A percentile compares a stretch with the other conserved stretches of the same genome.
Evolutionary conservation across 129 eudicot genomes (phyloP).

Genomic region (Escallonia rubra): DNA sequence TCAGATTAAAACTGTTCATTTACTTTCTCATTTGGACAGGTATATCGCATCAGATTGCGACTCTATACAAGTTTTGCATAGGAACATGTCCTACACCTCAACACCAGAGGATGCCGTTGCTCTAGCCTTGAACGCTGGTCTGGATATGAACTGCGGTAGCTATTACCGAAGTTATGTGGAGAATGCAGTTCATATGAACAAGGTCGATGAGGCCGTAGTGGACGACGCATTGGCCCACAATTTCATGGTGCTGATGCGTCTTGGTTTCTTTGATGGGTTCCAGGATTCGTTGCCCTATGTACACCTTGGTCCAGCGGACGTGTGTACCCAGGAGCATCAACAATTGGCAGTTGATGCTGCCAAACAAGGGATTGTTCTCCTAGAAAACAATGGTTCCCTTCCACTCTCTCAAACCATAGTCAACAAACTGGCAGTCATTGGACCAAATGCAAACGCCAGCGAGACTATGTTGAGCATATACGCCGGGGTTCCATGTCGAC

Average conservation of each 20-base stretch:
- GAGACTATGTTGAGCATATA: no score
- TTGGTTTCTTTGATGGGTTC: constrained; percentile 67
- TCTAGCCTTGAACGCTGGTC: constrained; percentile 44
- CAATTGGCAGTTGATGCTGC: constrained; percentile 70
- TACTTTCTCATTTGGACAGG: constrained; percentile 16
- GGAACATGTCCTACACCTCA: constrained; percentile 36
- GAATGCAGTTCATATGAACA: constrained; percentile 35
- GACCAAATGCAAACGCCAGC: constrained; percentile 57
- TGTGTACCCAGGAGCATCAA: constrained; percentile 44
- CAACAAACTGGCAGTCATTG: constrained; percentile 62
- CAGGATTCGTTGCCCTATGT: constrained; percentile 35
- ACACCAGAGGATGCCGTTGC: constrained; percentile 64
- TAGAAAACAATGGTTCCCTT: constrained; percentile 34
- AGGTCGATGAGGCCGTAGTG: constrained; percentile 37
- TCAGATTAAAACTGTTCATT: not conserved
- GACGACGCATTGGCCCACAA: constrained; percentile 49
- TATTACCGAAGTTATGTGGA: constrained; percentile 27
- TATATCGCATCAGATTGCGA: constrained; percentile 74
- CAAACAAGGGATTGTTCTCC: constrained; percentile 63
- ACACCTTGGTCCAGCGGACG: constrained; percentile 45
- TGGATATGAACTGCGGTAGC: constrained; percentile 64
- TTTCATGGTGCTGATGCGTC: constrained; percentile 56
- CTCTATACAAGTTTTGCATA: constrained; percentile 45
- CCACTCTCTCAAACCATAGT: constrained; percentile 41
- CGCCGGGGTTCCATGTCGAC: no score